Evolutionary conservation across 495 filamentous ascomycete species (phyloP).

Genomic region (Bryoglossum gracile): DNA sequence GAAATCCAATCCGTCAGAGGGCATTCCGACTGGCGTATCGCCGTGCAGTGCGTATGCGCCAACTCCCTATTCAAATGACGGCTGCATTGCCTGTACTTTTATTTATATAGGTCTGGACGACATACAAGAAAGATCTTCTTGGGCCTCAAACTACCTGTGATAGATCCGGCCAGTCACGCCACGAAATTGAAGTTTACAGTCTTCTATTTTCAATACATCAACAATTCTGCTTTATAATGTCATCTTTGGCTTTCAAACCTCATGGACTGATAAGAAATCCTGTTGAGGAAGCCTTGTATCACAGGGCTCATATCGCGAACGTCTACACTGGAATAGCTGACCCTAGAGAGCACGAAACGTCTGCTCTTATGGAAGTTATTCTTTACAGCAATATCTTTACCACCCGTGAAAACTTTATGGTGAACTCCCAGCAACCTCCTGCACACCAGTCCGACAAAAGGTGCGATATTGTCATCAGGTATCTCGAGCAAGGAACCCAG

Average conservation of each 20-base stretch:
- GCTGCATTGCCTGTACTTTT: no score
- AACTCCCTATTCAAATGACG: no score
- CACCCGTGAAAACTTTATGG: not conserved
- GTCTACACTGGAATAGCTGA: conserved; percentile 1
- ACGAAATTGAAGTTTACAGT: no score
- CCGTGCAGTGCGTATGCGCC: no score
- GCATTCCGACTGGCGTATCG: no score
- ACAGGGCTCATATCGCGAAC: conserved; percentile 5
- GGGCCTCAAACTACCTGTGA: no score
- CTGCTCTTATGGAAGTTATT: conserved; percentile 1
- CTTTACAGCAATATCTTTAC: conserved; percentile 1
- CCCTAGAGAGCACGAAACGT: not conserved
- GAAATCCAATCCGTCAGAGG: no score
- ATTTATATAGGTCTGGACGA: no score
- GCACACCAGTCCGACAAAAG: not conserved
- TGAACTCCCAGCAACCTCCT: not conserved
- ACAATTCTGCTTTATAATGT: not conserved
- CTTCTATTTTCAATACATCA: no score
- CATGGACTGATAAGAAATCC: conserved; percentile 6
- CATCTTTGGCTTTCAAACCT: not conserved
- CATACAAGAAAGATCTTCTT: no score
- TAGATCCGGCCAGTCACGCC: no score
- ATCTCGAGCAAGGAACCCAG: not conserved
- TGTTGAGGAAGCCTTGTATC: not conserved
- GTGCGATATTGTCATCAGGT: conserved; percentile 1